Evolutionary conservation across 768 basidiomycete genomes (phyloP), one percentile per base, ranked within the genome.

Genomic region (Tephrocybe sp.): DNA sequence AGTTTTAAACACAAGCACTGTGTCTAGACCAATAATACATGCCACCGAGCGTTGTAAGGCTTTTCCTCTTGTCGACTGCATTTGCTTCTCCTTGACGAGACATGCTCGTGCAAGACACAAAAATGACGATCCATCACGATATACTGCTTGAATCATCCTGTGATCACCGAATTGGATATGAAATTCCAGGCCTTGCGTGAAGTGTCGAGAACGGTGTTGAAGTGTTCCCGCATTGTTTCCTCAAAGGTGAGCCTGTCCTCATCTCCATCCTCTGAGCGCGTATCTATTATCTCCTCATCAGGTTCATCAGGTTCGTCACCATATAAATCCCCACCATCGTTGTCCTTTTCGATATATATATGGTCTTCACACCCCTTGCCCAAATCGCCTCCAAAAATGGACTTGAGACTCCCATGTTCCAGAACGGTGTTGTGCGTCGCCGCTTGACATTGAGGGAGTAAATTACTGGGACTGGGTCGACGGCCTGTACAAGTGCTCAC

Each of bases 101-200:
- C 60, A 64, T 22, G 44, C 54, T 26, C 30, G 42, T 15, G 60
- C 60, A 27, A 64, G 28, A 9, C 61, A 45, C 27, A 65, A 48
- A 32, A 64, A 56, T 19, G 35, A 38, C 13, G 52, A 50, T 6
- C 60, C 60, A 24, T 63, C 58, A 1, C 56, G 51, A 26, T 64
- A 57, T 32, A 64, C 25, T 5, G 36, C 32, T 13, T 59, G 47
- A 5, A 64, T 45, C 57, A 63, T 58, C 9, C 54, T 51, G 22
- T 47, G 51, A 52, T 66, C 63, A 9, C 53, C 51, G 47, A 66
- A 64, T 45, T 61, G 61, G 24, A 53, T 18, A 35, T 65, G 64
- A 49, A 50, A 59, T 34, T 59, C 49, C 22, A 64, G 49, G 4
- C 60, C 63, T 43, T 49, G 40, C 1, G 49, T 39, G 38, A 66